Percentiles rank a stretch among this genome's conserved stretches.
Evolutionary conservation across 1,284 basidiomycete species (phyloP).

Genomic region (Fomitopsis schrenkii): DNA sequence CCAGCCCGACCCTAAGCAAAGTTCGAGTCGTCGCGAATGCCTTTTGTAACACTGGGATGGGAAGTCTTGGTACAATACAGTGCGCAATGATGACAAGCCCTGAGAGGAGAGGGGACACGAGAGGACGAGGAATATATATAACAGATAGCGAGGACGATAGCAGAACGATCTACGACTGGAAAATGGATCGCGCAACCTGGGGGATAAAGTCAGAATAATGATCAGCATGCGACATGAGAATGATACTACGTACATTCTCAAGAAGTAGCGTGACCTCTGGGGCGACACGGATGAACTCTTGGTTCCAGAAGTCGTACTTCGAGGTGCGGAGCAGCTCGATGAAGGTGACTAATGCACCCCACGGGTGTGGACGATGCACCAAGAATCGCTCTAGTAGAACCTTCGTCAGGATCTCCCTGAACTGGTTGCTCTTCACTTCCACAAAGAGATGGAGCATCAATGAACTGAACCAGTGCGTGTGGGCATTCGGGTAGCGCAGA

Average conservation of each 20-base stretch:
- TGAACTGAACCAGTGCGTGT: constrained; percentile 94
- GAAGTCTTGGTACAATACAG: constrained; percentile 76
- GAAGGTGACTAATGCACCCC: constrained; percentile 92
- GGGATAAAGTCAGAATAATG: constrained; percentile 1
- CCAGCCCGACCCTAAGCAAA: constrained; percentile 38
- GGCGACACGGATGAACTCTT: constrained; percentile 74
- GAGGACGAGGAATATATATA: constrained; percentile 45
- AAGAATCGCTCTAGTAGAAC: constrained; percentile 93
- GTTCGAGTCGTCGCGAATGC: constrained; percentile 47
- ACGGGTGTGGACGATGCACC: constrained; percentile 94
- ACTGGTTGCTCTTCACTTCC: constrained; percentile 69
- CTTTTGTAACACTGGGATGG: constrained; percentile 42
- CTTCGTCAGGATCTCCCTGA: constrained; percentile 88
- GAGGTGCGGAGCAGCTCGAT: constrained; percentile 85
- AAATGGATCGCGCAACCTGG: constrained; percentile 71
- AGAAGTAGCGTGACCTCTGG: constrained; percentile 80
- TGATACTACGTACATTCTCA: constrained; percentile 61
- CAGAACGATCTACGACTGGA: constrained; percentile 59
- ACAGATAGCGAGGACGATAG: constrained; percentile 58
- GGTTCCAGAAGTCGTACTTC: constrained; percentile 85
- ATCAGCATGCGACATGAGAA: not conserved
- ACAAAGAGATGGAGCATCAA: constrained; percentile 85
- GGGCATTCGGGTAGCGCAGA: constrained; percentile 94
- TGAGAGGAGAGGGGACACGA: constrained; percentile 23
- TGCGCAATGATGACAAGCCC: constrained; percentile 43